These are phyloP conservation scores for Diutina neorugosa DNA, from an alignment of 1,139 yeast genomes.

Conservation along the genomic window DNA sequence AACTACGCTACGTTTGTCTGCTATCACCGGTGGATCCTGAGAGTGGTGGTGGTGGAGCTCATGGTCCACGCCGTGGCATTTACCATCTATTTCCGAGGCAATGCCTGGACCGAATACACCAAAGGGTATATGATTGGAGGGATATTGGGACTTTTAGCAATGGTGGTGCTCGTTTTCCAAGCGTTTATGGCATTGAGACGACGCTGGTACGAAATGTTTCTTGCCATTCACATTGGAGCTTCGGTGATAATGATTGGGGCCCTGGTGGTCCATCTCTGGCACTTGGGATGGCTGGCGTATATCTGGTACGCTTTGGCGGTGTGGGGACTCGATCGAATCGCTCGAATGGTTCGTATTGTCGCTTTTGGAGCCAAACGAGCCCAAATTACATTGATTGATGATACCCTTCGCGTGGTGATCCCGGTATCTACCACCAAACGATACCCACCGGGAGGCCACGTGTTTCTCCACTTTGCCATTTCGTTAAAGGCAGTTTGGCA, in stretches of 20 bases:
- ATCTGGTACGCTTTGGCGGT: constrained; percentile 16
- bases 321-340: constrained; percentile 31
- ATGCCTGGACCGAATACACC: background rate
- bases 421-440: background rate
- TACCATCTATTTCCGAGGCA: constrained; percentile 7
- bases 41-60: constrained; percentile 18
- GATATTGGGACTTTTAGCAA: background rate
- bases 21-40: constrained; percentile 28
- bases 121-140: background rate
- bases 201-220: constrained; percentile 1
- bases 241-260: background rate
- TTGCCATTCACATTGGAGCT: background rate
- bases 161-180: background rate
- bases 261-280: background rate
- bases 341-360: constrained; percentile 12
- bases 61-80: constrained; percentile 29
- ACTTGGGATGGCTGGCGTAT: constrained; percentile 12
- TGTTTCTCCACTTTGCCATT: background rate
- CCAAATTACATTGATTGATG: background rate
- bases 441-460: background rate
- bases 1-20: constrained; percentile 22
- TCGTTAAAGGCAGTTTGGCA: background rate
- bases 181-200: constrained; percentile 10
- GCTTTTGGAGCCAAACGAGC: background rate
- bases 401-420: background rate